Conservation (phyloP, 345 rosid genomes). For the Eucalyptus tenuipes region DNA sequence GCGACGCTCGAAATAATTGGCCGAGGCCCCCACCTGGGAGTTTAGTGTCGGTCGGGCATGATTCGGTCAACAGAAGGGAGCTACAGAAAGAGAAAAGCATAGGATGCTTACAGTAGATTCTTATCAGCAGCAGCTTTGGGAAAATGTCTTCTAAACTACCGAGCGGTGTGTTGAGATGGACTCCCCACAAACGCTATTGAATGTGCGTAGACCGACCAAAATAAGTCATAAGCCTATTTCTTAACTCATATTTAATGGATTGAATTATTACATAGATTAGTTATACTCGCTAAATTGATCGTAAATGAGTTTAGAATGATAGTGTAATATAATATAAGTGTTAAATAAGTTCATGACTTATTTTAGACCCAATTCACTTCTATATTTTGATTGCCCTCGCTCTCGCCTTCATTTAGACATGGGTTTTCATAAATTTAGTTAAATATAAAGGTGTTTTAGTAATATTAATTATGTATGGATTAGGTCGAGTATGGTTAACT, state of each 20-base stretch:
- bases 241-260: background rate
- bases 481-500: too few species aligned
- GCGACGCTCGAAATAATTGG: background rate
- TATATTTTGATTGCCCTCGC: too few species aligned
- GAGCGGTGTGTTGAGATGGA: background rate
- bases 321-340: too few species aligned
- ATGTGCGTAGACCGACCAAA: background rate
- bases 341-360: accelerated
- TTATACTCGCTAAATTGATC: accelerated
- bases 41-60: background rate
- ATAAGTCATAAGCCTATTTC: background rate
- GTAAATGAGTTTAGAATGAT: too few species aligned
- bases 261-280: too few species aligned
- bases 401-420: background rate
- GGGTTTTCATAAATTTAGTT: background rate
- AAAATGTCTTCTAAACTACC: background rate
- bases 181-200: background rate
- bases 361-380: too few species aligned
- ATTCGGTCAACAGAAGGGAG: background rate
- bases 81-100: background rate
- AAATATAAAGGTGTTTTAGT: background rate
- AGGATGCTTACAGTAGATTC: background rate
- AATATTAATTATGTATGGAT: too few species aligned
- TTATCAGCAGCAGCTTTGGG: background rate
- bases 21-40: background rate